Evolutionary conservation across 2,329 filamentous ascomycete species (phyloP).

Genomic region (Aspergillus versicolor): DNA sequence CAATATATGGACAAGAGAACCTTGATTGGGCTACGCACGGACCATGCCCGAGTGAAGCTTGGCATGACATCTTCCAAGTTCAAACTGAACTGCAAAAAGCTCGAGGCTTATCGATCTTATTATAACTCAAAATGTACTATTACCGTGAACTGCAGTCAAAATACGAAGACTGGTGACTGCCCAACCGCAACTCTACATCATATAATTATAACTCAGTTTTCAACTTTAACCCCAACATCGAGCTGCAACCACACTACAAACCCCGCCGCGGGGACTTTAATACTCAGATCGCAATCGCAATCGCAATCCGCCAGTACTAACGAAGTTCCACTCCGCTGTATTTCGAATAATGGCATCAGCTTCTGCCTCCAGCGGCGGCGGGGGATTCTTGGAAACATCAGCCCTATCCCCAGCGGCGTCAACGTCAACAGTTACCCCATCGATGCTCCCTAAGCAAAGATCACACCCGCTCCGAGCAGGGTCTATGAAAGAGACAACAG

Average conservation of each 20-base stretch:
- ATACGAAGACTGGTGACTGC: neutral
- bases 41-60: conserved; percentile 26
- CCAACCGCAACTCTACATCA: neutral
- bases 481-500: conserved; percentile 57
- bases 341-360: neutral
- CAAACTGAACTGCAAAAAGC: neutral
- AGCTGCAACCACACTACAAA: neutral
- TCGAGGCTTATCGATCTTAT: neutral
- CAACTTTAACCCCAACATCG: neutral
- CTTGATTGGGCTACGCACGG: conserved; percentile 22
- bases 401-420: conserved; percentile 51
- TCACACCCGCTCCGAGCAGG: conserved; percentile 54
- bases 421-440: conserved; percentile 37
- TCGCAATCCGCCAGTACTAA: neutral
- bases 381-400: conserved; percentile 41
- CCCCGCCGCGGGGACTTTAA: neutral
- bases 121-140: neutral
- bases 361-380: conserved; percentile 15
- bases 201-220: neutral
- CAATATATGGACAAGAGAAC: neutral
- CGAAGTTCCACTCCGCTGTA: neutral
- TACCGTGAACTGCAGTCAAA: neutral
- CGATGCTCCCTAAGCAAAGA: conserved; percentile 53
- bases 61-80: conserved; percentile 28
- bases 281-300: neutral